phyloP scores from a whole-genome alignment of 345 rosid species.

The Nephelium lappaceum region DNA sequence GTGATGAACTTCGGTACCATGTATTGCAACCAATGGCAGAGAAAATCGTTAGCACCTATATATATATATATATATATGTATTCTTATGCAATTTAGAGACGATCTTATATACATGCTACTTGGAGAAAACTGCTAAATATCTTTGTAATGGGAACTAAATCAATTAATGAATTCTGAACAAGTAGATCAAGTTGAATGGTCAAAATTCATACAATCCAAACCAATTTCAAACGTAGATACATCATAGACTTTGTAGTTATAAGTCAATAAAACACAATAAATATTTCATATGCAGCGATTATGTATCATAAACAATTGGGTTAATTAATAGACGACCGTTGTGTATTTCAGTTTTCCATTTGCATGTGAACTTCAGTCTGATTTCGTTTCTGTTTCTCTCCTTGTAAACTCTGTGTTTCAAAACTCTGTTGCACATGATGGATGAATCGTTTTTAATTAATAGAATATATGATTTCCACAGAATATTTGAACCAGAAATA shows the following conservation, averaged over 20 bases:
- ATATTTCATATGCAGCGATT: no score
- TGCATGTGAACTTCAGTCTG: neutral
- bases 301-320: neutral
- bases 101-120: no score
- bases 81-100: no score
- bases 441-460: constrained; percentile 1
- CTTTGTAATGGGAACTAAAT: neutral
- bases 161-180: neutral
- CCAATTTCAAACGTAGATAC: neutral
- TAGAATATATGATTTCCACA: neutral
- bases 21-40: no score
- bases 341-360: neutral
- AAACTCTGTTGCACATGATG: constrained; percentile 2
- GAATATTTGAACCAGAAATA: neutral
- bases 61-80: no score
- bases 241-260: neutral
- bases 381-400: neutral
- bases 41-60: no score
- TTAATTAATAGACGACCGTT: no score
- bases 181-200: constrained; percentile 18
- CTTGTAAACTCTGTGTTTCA: no score
- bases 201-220: constrained; percentile 14
- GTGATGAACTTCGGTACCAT: no score
- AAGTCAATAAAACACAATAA: neutral
- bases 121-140: neutral